These are phyloP conservation scores for Psilocybe subaeruginosa DNA, from an alignment of 768 basidiomycete genomes.

Conservation along the genomic window DNA sequence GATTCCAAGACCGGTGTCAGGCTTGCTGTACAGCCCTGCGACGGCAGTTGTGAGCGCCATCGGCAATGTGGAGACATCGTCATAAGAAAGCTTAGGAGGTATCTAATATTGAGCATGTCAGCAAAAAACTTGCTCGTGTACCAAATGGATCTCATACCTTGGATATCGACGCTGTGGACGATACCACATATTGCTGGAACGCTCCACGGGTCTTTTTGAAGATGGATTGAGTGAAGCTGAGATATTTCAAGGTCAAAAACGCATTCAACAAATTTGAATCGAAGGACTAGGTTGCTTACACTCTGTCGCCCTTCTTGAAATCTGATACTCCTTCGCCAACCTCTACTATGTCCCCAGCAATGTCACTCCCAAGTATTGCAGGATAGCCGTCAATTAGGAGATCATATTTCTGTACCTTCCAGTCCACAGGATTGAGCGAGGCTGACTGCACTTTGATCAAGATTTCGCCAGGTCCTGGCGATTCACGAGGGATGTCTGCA, in stretches of 20 bases:
- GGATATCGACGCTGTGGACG: slow-evolving; percentile 11
- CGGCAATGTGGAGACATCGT: slow-evolving; percentile 51
- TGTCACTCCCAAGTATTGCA: slow-evolving; percentile 47
- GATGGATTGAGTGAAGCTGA: slow-evolving; percentile 30
- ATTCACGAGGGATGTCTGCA: slow-evolving; percentile 10
- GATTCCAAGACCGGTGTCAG: slow-evolving; percentile 42
- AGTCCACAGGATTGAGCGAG: slow-evolving; percentile 53
- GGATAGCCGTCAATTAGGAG: slow-evolving; percentile 45
- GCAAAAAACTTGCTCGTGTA: neutral
- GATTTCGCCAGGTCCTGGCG: slow-evolving; percentile 39
- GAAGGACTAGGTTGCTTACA: slow-evolving; percentile 34
- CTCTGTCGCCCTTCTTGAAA: slow-evolving; percentile 52
- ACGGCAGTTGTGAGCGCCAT: slow-evolving; percentile 51
- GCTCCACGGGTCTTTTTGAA: slow-evolving; percentile 38
- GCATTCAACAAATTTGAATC: neutral
- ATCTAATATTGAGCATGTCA: slow-evolving; percentile 32
- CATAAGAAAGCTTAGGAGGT: slow-evolving; percentile 48
- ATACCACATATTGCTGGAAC: slow-evolving; percentile 45
- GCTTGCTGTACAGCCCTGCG: slow-evolving; percentile 47
- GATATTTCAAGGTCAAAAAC: neutral
- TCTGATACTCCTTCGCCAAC: slow-evolving; percentile 51
- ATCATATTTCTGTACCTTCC: slow-evolving; percentile 48
- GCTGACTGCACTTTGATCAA: slow-evolving; percentile 41
- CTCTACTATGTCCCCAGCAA: slow-evolving; percentile 50
- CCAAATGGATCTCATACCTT: slow-evolving; percentile 11